Conservation (phyloP, 495 filamentous ascomycete genomes). For the Lepidopterella palustris region DNA sequence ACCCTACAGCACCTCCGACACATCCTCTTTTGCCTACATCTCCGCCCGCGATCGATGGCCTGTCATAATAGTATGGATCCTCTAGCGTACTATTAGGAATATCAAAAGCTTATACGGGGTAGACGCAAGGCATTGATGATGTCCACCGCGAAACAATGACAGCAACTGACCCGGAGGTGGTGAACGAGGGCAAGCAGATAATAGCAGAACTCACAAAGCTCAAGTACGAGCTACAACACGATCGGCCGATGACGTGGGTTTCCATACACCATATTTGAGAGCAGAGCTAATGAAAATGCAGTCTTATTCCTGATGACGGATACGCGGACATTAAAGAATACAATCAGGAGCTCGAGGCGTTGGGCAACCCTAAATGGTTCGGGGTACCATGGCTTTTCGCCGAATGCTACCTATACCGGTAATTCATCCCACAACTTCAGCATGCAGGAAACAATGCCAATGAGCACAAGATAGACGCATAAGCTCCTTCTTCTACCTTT, state of each 20-base stretch:
- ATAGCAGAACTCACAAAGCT: constrained; percentile 70
- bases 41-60: constrained; percentile 88
- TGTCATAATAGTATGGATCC: constrained; percentile 67
- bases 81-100: constrained; percentile 8
- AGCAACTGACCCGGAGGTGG: constrained; percentile 54
- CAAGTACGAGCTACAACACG: constrained; percentile 94
- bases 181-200: constrained; percentile 77
- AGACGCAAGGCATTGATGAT: constrained; percentile 95
- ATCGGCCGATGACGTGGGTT: constrained; percentile 71
- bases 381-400: constrained; percentile 78
- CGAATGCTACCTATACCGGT: constrained; percentile 94
- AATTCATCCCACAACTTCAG: constrained; percentile 4
- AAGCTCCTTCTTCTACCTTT: constrained; percentile 65
- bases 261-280: background rate
- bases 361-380: constrained; percentile 74
- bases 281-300: constrained; percentile 31
- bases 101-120: constrained; percentile 7
- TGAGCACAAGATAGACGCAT: constrained; percentile 55
- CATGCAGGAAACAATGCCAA: constrained; percentile 2
- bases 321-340: constrained; percentile 69
- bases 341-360: constrained; percentile 73
- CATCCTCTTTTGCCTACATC: constrained; percentile 75
- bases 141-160: constrained; percentile 67
- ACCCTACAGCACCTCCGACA: constrained; percentile 71
- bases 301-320: constrained; percentile 77